Percentiles rank a stretch among this genome's conserved stretches.
Conservation (phyloP, 139 green algal species). For the Chlamydomonas urium region DNA sequence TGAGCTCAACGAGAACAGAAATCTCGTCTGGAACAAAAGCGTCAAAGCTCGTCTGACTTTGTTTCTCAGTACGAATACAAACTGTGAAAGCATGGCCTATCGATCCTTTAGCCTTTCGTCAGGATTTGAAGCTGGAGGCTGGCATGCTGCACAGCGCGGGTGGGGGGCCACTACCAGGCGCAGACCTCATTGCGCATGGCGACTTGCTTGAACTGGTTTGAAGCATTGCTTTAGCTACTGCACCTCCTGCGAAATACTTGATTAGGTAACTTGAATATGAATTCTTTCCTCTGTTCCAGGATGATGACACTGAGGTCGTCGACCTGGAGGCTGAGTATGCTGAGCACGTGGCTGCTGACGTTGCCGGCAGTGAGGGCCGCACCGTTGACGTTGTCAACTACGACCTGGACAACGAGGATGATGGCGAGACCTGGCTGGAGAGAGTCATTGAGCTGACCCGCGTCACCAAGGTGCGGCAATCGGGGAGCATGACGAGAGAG, state of each 20-base stretch:
- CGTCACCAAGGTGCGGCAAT: slow-evolving; percentile 87
- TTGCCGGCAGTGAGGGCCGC: background rate
- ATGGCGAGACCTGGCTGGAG: slow-evolving; percentile 44
- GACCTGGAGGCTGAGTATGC: slow-evolving; percentile 25
- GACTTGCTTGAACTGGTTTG: too few species aligned
- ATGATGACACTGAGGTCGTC: background rate
- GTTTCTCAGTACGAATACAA: slow-evolving; percentile 93
- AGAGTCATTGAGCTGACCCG: slow-evolving; percentile 69
- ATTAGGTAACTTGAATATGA: too few species aligned
- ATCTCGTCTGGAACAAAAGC: slow-evolving; percentile 92
- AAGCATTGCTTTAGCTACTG: too few species aligned
- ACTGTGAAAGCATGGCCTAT: slow-evolving; percentile 91
- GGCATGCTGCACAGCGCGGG: too few species aligned
- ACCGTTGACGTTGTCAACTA: background rate
- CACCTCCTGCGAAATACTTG: too few species aligned
- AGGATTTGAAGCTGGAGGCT: slow-evolving; percentile 87
- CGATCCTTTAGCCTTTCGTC: slow-evolving; percentile 86
- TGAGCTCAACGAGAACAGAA: slow-evolving; percentile 93
- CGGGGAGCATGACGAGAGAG: too few species aligned
- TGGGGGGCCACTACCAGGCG: too few species aligned
- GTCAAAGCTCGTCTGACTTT: slow-evolving; percentile 96
- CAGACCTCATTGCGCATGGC: too few species aligned
- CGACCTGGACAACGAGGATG: slow-evolving; percentile 11
- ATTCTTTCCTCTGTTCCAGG: background rate
- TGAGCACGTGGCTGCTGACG: slow-evolving; percentile 1